Evolutionary conservation across 1,139 yeast genomes (phyloP), one percentile per base, ranked within the genome.

Genomic region (Lodderomyces oxycetoniae): DNA sequence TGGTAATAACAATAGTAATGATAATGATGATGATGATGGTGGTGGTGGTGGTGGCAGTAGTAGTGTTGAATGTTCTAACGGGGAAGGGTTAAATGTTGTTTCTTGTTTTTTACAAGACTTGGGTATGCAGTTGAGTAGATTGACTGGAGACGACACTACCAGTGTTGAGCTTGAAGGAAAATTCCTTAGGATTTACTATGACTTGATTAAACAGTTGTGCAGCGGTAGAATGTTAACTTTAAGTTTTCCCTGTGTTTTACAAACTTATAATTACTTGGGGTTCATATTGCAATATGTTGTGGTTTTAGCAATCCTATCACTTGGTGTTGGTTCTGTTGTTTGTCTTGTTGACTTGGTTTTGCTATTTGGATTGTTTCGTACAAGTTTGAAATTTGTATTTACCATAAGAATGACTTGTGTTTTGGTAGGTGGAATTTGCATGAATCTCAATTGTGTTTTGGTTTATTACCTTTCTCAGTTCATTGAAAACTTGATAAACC

Each of bases 91-190:
- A 33, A 78, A 76, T 48, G 46, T 74, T 7, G 51, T 70, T 15
- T 58, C 72, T 4, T 65, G 68, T 11, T 51, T 75, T 11, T 57
- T 74, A 10, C 57, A 66, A 37, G 81, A 76, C 51, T 57, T 76
- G 12, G 78, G 77, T 0, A 55, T 55, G 3, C 74, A 73, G 42
- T 48, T 77, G 26, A 72, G 71, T 4, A 24, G 22, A 19, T 21
- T 30, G 22, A 30, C 33, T 9, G 13, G 26, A 16, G 16, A 19
- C 3, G 15, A 27, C 6, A 14, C 10, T 25, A 14, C 71, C 9
- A 57, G 74, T 39, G 68, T 62, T 28, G n/a, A 11, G 2, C n/a
- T n/a, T n/a, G 17, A 26, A 12, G 19, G 16, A 8, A 19, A 71
- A 9, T 57, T 75, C 39, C 68, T 62, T 4, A 40, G 41, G 40